Conservation (phyloP, 129 eudicot species). For the Flaveria brownii region DNA sequence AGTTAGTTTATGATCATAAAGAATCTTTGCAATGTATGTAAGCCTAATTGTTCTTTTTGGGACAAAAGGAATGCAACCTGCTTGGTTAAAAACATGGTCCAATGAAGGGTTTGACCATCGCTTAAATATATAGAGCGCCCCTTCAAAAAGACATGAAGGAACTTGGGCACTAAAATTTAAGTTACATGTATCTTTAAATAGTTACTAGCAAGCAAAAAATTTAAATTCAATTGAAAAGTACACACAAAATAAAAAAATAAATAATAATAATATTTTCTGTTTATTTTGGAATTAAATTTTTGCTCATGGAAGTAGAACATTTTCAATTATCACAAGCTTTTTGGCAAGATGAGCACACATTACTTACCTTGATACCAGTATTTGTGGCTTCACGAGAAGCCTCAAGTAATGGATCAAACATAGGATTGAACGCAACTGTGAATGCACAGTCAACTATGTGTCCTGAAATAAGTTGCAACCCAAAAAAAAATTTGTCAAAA, state of each 20-base stretch:
- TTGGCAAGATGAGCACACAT: slow-evolving; percentile 3
- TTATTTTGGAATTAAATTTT: not conserved
- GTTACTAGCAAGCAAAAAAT: not conserved
- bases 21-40: not conserved
- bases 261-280: too few species aligned
- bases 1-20: not conserved
- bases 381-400: slow-evolving; percentile 99
- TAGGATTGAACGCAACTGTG: slow-evolving; percentile 96
- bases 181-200: not conserved
- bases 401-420: slow-evolving; percentile 91
- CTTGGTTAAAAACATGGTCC: not conserved
- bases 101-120: not conserved
- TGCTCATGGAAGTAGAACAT: not conserved
- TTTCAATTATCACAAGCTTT: slow-evolving; percentile 1
- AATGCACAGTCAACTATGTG: slow-evolving; percentile 95
- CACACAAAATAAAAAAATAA: too few species aligned
- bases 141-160: slow-evolving; percentile 9
- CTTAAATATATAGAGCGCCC: not conserved
- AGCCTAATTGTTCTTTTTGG: not conserved
- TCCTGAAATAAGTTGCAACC: slow-evolving; percentile 52
- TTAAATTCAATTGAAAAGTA: not conserved
- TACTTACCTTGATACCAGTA: slow-evolving; percentile 86
- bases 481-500: not conserved
- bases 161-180: not conserved
- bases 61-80: not conserved